These are phyloP conservation scores for Zea mays DNA, from an alignment of 176 grass and related monocot genomes.

Conservation along the genomic window Zm-B73-REFERENCE-NAM-5.0 NC_050098.1:1800501-1801000, in stretches of 20 bases:
- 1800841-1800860: background rate
- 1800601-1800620: background rate
- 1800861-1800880: background rate
- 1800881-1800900: background rate
- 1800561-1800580: background rate
- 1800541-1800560: background rate
- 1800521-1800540: background rate
- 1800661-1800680: conserved; percentile 44
- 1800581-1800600: background rate
- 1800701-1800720: conserved; percentile 84
- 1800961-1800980: background rate
- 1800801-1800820: conserved; percentile 13
- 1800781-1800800: conserved; percentile 5
- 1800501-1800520: background rate
- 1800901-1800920: background rate
- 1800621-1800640: background rate
- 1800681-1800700: conserved; percentile 87
- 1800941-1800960: background rate
- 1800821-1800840: background rate
- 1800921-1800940: background rate
- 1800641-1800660: background rate
- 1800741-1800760: conserved; percentile 85
- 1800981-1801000: background rate
- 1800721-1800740: conserved; percentile 86
- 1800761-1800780: background rate